A percentile compares a stretch with the other conserved stretches of the same genome.
Conservation (phyloP, 2,329 filamentous ascomycete species). For the Lachnum nothofagi region DNA sequence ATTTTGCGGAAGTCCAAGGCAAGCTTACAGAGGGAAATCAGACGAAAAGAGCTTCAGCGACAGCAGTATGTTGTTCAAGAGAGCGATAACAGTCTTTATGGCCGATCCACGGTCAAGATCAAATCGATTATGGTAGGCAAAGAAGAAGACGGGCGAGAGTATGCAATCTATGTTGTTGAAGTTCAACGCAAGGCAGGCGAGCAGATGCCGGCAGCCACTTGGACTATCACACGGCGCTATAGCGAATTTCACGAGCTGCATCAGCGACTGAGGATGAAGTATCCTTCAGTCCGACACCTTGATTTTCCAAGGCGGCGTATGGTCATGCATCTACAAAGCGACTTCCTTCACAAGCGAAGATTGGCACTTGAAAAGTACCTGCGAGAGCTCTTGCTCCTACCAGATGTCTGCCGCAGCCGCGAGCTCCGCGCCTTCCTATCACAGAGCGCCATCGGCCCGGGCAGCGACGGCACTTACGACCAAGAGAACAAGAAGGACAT, state of each 20-base stretch:
- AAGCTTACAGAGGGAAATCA: conserved; percentile 85
- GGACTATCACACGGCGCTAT: conserved; percentile 88
- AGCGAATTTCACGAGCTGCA: conserved; percentile 96
- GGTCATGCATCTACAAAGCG: conserved; percentile 93
- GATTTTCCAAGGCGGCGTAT: conserved; percentile 90
- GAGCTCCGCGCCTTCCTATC: conserved; percentile 91
- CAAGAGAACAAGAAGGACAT: conserved; percentile 74
- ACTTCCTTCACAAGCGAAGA: conserved; percentile 87
- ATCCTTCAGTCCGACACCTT: conserved; percentile 79
- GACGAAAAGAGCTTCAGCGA: conserved; percentile 88
- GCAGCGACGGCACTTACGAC: conserved; percentile 48
- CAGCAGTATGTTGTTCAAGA: conserved; percentile 98
- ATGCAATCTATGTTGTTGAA: conserved; percentile 87
- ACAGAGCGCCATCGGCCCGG: conserved; percentile 69
- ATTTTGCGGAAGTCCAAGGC: conserved; percentile 92
- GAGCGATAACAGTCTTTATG: conserved; percentile 94
- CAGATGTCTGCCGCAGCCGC: conserved; percentile 88
- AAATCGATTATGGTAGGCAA: conserved; percentile 88
- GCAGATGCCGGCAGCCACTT: conserved; percentile 93
- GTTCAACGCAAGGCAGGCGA: conserved; percentile 86
- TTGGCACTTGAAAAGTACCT: conserved; percentile 81
- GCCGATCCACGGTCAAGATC: conserved; percentile 82
- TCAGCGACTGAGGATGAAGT: conserved; percentile 77
- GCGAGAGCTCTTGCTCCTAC: conserved; percentile 72
- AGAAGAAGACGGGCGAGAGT: conserved; percentile 90